A percentile compares a stretch with the other conserved stretches of the same genome.
These are phyloP conservation scores for Exutisphaerella laricina DNA, from an alignment of 2,329 filamentous ascomycete genomes.

Conservation along the genomic window DNA sequence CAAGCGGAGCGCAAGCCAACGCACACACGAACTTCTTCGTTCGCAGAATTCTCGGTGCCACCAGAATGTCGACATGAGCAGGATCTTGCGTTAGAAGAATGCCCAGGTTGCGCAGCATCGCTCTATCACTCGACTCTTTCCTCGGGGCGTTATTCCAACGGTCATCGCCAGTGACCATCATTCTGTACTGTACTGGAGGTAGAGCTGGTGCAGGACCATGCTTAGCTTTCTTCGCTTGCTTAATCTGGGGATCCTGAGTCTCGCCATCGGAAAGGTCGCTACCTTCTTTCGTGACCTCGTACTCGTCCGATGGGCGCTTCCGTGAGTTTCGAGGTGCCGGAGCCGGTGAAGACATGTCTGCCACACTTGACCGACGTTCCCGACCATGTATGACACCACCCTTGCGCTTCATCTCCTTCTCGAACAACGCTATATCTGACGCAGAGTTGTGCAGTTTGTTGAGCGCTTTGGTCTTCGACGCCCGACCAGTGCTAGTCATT, in stretches of 20 bases:
- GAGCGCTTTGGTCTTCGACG: constrained; percentile 81
- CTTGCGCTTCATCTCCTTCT: constrained; percentile 85
- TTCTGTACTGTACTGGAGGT: constrained; percentile 63
- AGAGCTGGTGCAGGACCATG: constrained; percentile 39
- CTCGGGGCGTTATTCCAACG: constrained; percentile 69
- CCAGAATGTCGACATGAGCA: constrained; percentile 74
- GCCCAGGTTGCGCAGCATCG: constrained; percentile 75
- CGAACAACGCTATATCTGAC: constrained; percentile 75
- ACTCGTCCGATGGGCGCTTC: constrained; percentile 37
- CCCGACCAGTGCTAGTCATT: constrained; percentile 65
- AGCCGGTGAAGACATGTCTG: constrained; percentile 36
- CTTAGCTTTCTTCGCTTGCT: constrained; percentile 49
- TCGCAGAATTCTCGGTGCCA: constrained; percentile 77
- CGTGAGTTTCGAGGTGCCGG: constrained; percentile 21
- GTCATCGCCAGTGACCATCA: constrained; percentile 79
- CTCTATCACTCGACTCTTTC: constrained; percentile 75
- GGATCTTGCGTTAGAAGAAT: constrained; percentile 77
- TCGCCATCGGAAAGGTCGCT: constrained; percentile 44
- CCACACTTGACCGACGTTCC: constrained; percentile 40
- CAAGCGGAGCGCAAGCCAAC: constrained; percentile 69
- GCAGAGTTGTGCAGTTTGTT: constrained; percentile 47
- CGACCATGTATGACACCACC: constrained; percentile 60
- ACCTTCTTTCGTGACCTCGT: constrained; percentile 37
- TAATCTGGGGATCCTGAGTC: constrained; percentile 40
- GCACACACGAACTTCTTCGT: constrained; percentile 92